Base-by-base conservation (phyloP, 192 early-diverging fungal species). In the Kickxella alabastrina region DNA sequence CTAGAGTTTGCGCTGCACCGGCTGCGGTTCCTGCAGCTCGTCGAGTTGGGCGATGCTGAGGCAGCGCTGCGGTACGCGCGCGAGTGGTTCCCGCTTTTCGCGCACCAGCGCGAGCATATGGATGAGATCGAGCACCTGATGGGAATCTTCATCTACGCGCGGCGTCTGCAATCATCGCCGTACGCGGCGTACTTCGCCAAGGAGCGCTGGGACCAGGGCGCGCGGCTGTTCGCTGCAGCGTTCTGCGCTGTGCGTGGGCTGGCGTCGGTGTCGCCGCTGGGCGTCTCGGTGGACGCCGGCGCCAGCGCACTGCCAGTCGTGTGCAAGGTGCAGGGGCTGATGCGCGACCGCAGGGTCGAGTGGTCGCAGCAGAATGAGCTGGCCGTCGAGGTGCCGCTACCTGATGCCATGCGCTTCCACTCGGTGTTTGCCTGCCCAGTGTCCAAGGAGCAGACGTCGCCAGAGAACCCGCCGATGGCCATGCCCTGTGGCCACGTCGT, bases 381-480 rank as follows among this genome's bases (percentile, higher is more conserved):
- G 26, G 88, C 97, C 0, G 90, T 87, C 3, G 94, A 97, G 56
- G 89, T 99, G 44, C 90, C 91, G 6, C 66, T 99, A 22, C 81
- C 87, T 5, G 89, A 88, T 39, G 63, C 74, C n/a, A 83, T 95
- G 60, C 73, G 89, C 47, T 99, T 86, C 67, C 97, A 99, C 70
- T 91, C 90, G 35, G 83, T 97, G 6, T 99, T 99, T 79, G 86
- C 87, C 1, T 99, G 97, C 65, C 97, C 97, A 5, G 97, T 99
- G 2, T 85, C 84, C 24, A 97, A 97, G 68, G 97, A 99, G 62
- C 89, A 92, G 62, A 89, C 89, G 1, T 85, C 90, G 5, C 82
- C 86, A 17, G 80, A 83, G n/a, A 99, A 99, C 51, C 95, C 95
- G 37, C 97, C 97, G 0, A 98, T 96, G 92, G 91, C 92, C 89